These are phyloP conservation scores for Apiotrichum mycotoxinovorans DNA, from an alignment of 1,284 basidiomycete genomes.

Conservation along the genomic window DNA sequence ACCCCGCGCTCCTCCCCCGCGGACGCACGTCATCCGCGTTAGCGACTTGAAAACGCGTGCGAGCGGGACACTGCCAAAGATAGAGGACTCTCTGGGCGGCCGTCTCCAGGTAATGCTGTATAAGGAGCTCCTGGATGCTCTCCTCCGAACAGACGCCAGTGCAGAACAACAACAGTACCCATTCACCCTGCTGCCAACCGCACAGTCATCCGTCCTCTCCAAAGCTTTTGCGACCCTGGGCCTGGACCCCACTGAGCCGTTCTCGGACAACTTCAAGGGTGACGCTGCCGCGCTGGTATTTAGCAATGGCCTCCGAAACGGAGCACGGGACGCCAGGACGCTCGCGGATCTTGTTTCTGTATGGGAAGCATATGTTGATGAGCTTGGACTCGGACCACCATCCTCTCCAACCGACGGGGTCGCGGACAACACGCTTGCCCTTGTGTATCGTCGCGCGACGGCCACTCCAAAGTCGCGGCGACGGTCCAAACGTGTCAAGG, in stretches of 20 bases:
- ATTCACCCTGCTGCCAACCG: neutral
- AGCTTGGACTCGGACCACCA: constrained; percentile 32
- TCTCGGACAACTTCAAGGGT: constrained; percentile 59
- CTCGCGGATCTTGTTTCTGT: constrained; percentile 35
- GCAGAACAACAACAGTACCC: neutral
- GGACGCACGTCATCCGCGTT: constrained; percentile 54
- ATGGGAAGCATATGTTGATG: constrained; percentile 40
- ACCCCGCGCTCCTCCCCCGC: constrained; percentile 16
- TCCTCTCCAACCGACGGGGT: constrained; percentile 11
- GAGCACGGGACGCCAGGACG: constrained; percentile 25
- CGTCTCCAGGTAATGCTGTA: constrained; percentile 82
- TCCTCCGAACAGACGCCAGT: constrained; percentile 21
- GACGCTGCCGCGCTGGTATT: constrained; percentile 54
- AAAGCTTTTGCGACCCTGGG: constrained; percentile 55
- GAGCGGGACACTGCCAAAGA: constrained; percentile 56
- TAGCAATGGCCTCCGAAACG: constrained; percentile 39
- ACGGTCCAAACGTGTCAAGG: constrained; percentile 17
- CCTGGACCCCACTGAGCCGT: constrained; percentile 53
- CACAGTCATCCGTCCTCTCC: neutral
- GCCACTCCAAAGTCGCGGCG: neutral
- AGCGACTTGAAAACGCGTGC: constrained; percentile 74
- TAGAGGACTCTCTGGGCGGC: constrained; percentile 62
- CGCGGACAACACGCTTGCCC: constrained; percentile 40
- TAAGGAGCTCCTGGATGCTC: constrained; percentile 62
- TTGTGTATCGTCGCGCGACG: constrained; percentile 48